Evolutionary conservation across 805 yeast species (phyloP).

Genomic region (Zygotorulaspora florentina): DNA sequence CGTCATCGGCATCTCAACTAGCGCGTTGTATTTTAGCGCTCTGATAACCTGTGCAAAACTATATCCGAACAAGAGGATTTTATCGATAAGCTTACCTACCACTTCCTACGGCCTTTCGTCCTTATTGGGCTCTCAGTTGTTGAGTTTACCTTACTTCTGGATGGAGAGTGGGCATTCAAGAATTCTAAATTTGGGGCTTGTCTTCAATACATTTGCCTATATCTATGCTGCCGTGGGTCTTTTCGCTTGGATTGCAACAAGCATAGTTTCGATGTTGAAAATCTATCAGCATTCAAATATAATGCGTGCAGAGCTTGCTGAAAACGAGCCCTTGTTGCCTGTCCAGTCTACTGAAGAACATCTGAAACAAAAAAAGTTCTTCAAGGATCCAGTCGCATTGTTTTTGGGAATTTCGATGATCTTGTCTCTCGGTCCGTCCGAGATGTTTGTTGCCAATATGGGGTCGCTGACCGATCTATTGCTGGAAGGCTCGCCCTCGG

Average conservation of each 20-base stretch:
- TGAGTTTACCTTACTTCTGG: slow-evolving; percentile 42
- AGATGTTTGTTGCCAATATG: slow-evolving; percentile 77
- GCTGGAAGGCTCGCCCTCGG: slow-evolving; percentile 13
- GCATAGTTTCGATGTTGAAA: slow-evolving; percentile 53
- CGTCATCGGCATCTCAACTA: slow-evolving; percentile 66
- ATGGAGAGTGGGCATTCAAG: slow-evolving; percentile 18
- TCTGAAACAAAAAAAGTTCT: slow-evolving; percentile 29
- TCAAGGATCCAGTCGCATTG: slow-evolving; percentile 59
- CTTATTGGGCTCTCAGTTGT: slow-evolving; percentile 62
- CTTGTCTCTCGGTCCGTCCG: slow-evolving; percentile 75
- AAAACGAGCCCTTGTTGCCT: slow-evolving; percentile 21
- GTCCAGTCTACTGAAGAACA: slow-evolving; percentile 36
- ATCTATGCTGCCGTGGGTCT: slow-evolving; percentile 54
- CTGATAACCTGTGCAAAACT: slow-evolving; percentile 79
- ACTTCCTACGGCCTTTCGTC: slow-evolving; percentile 83
- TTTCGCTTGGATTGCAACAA: slow-evolving; percentile 59
- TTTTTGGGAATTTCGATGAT: slow-evolving; percentile 59
- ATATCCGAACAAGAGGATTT: slow-evolving; percentile 69
- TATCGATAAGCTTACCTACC: slow-evolving; percentile 85
- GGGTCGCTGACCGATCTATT: slow-evolving; percentile 58
- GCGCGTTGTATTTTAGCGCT: slow-evolving; percentile 66
- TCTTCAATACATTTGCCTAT: slow-evolving; percentile 49
- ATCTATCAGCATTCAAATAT: slow-evolving; percentile 31
- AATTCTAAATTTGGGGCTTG: slow-evolving; percentile 44
- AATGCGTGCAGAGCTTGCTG: slow-evolving; percentile 16